Base-by-base conservation (phyloP, 208 protist genomes). In the Jaenimonas drosophilae region DNA sequence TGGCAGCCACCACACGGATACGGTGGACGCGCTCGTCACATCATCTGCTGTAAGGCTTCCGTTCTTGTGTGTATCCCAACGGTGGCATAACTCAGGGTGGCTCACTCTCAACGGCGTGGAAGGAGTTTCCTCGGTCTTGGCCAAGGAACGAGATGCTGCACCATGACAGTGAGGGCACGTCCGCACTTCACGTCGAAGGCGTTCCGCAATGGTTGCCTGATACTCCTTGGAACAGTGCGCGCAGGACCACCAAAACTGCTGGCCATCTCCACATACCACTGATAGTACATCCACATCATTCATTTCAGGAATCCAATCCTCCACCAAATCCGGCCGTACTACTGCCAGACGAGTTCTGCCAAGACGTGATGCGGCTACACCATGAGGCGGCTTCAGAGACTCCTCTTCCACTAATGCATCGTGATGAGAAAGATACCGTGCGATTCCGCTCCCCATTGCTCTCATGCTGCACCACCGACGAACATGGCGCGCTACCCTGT, bases 261-360 rank as follows among this genome's bases (percentile, higher is more conserved):
- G 20, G 7, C 54, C 28, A 23, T 50, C 64, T 16, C 40, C 53
- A 24, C 57, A 83, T 7, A 28, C 53, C 3, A 90, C 67, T 0
- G 57, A 44, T 38, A 67, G 60, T 24, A 77, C 76, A 48, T 80
- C 73, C 7, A 63, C 49, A 24, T 86, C 81, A 45, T 90, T 90
- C 30, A 83, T 46, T 57, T 90, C 76, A 4, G 81, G 76, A 7
- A 90, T 59, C 77, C 81, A 90, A 29, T 90, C 81, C 28, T 79
- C 76, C 0, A 90, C 45, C 1, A 90, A 51, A 59, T 90, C 81
- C 0, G 81, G 81, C 0, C 76, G 73, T 24, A 90, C 75, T 4
- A 90, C 74, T 0, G 66, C 39, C 14, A 88, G 62, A 14, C 66
- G 54, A 49, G 77, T 38, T 24, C 32, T 28, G 26, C n/a, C n/a